phyloP scores from a whole-genome alignment of 768 basidiomycete species.

The Amanita brunnescens region DNA sequence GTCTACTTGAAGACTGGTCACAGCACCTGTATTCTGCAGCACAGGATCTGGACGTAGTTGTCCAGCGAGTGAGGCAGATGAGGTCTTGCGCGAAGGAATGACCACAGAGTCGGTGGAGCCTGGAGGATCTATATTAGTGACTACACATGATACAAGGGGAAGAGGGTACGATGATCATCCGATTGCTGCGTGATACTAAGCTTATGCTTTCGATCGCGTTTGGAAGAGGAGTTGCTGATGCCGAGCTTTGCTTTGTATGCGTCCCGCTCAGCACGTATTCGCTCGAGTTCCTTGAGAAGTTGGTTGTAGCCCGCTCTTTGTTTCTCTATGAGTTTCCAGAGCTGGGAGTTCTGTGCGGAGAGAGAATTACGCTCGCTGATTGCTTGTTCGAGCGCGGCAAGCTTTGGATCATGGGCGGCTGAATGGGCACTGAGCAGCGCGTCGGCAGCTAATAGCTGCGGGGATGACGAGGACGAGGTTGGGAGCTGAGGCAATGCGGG shows the following conservation, averaged over 20 bases:
- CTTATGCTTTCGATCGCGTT: slow-evolving; percentile 3
- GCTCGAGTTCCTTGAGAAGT: slow-evolving; percentile 77
- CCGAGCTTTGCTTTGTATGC: slow-evolving; percentile 41
- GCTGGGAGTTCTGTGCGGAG: slow-evolving; percentile 76
- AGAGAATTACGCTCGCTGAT: slow-evolving; percentile 76
- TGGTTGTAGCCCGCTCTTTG: slow-evolving; percentile 76
- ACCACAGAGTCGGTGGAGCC: not conserved
- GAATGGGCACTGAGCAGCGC: slow-evolving; percentile 48
- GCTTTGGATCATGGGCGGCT: slow-evolving; percentile 40
- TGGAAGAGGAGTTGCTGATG: slow-evolving; percentile 1
- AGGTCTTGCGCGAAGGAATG: slow-evolving; percentile 6
- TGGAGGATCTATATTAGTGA: not conserved
- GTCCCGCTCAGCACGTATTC: slow-evolving; percentile 76
- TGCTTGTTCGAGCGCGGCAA: slow-evolving; percentile 68
- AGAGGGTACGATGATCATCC: not conserved
- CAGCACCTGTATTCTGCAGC: not conserved
- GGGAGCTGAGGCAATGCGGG: not conserved
- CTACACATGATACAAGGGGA: not conserved
- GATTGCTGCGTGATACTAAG: not conserved
- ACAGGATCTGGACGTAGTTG: not conserved
- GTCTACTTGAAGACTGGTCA: not conserved
- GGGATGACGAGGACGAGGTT: not conserved
- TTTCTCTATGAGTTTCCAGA: slow-evolving; percentile 95
- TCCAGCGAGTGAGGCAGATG: not conserved
- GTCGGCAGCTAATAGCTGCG: slow-evolving; percentile 35